Evolutionary conservation across 164 flowering plant species (phyloP), one percentile per base, ranked within the genome.

Genomic region (Umbellularia californica): DNA sequence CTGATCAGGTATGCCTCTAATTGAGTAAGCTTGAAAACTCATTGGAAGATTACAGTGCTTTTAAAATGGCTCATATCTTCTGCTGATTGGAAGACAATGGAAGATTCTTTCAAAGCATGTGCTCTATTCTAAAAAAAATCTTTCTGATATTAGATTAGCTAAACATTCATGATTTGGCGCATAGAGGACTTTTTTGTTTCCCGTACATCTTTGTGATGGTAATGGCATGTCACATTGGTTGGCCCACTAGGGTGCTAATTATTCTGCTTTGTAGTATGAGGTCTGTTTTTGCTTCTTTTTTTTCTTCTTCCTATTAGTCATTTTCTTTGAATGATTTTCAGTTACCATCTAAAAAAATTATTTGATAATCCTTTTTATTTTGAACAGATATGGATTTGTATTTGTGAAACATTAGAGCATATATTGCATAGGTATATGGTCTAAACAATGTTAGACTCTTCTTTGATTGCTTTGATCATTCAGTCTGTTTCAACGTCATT

Each of bases 1-100:
- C 98, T 71, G 99, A 95, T 82, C 97, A 93, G 97, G 98, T 90
- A 84, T 75, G 41, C 58, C 50, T 28, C 69, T 67, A 20, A 64
- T 67, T 3, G n/a, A 30, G 47, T 27, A 30, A 19, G 19, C 4
- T 14, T 28, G 50, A 67, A 30, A 30, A 67, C 12, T 25, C 35
- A 14, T 11, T 7, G 20, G 68, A 65, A 25, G 68, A 10, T 30
- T 28, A 67, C 41, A 30, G 5, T 2, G 68, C 14, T 25, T 65
- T 25, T 65, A 65, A 25, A 65, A 6, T 65, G 33, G 28, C 17
- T 65, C 15, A 23, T 25, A 14, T 23, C 24, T 23, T 24, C 47
- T 41, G 47, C 47, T 41, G 47, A 41, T 65, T n/a, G 15, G 64
- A 23, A 23, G 27, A 23, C 68, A 65, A 65, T 65, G 14, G 68